Conservation (phyloP, 139 green algal species). For the Tetratostichococcus sp. region DNA sequence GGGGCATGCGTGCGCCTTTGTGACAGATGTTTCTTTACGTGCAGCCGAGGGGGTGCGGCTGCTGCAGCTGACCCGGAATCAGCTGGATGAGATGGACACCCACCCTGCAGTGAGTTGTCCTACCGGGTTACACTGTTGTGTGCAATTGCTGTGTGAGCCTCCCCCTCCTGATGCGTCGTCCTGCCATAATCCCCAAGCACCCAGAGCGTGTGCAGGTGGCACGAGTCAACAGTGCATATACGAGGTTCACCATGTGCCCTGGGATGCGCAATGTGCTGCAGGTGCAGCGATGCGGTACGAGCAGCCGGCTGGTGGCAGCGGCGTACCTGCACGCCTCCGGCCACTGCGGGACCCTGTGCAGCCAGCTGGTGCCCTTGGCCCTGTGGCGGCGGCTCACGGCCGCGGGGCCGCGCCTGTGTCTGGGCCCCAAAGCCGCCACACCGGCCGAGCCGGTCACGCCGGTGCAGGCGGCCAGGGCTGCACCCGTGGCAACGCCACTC, state of each 20-base stretch:
- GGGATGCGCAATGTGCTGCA: not conserved
- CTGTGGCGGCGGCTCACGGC: not conserved
- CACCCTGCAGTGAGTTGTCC: not conserved
- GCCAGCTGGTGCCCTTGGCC: not conserved
- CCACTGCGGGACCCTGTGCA: not conserved
- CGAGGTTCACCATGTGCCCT: no score
- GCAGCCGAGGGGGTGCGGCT: not conserved
- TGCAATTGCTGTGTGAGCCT: no score
- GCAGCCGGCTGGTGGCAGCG: not conserved
- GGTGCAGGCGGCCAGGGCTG: not conserved
- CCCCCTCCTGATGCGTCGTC: no score
- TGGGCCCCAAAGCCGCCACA: no score
- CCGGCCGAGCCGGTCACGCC: not conserved
- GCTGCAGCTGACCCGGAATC: not conserved
- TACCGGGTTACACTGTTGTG: no score
- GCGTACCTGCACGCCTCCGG: not conserved
- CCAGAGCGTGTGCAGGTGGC: no score
- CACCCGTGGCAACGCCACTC: not conserved
- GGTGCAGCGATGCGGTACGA: not conserved
- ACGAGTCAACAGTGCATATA: no score
- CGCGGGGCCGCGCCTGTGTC: not conserved
- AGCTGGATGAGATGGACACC: not conserved
- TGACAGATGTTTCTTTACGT: not conserved
- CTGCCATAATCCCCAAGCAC: no score
- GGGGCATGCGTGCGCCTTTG: no score